phyloP scores from a whole-genome alignment of 306 rosid genomes.

The Acacia crassicarpa region DNA sequence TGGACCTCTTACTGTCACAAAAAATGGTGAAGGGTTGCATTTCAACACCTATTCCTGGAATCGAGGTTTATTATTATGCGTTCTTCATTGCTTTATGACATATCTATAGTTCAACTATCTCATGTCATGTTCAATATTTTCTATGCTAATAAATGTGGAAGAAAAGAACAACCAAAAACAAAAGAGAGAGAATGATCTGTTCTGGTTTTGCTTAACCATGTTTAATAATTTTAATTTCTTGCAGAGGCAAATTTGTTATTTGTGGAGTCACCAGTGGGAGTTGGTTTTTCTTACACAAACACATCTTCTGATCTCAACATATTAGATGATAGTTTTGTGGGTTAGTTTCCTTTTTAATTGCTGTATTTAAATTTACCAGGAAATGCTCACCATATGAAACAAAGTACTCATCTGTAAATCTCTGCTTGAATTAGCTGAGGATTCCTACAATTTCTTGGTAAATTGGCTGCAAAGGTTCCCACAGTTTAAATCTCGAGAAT shows the following conservation, averaged over 20 bases:
- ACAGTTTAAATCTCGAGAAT: conserved; percentile 47
- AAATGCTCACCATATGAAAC: conserved; percentile 16
- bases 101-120: neutral
- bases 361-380: neutral
- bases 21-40: conserved; percentile 48
- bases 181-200: neutral
- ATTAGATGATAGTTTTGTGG: conserved; percentile 51
- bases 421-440: conserved; percentile 47
- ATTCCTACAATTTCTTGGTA: conserved; percentile 61
- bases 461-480: conserved; percentile 61
- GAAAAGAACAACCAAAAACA: neutral
- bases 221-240: conserved; percentile 16
- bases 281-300: conserved; percentile 59
- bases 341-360: conserved; percentile 39
- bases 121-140: neutral
- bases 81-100: neutral
- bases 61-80: conserved; percentile 36
- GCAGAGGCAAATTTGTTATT: conserved; percentile 62
- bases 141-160: neutral
- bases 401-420: neutral
- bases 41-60: conserved; percentile 52
- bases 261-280: conserved; percentile 67
- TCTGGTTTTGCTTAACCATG: conserved; percentile 2
- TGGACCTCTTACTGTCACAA: conserved; percentile 50
- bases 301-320: conserved; percentile 55